Conservation (phyloP, 495 filamentous ascomycete species). For the Xylaria nigripes region DNA sequence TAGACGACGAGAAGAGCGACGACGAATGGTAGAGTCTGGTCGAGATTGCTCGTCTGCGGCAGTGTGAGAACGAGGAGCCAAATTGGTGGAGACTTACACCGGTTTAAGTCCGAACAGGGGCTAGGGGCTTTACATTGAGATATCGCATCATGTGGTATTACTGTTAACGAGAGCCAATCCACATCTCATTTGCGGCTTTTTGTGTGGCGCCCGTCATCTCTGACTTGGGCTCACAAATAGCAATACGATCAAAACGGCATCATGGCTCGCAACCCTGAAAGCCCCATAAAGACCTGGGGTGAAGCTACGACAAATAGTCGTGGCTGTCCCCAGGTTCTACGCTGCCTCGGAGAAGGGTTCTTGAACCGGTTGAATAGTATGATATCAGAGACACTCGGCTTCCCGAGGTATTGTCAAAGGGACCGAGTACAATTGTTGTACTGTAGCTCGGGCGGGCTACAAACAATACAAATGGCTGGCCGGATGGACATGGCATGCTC, state of each 20-base stretch:
- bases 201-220: neutral
- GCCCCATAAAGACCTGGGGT: neutral
- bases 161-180: neutral
- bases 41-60: conserved; percentile 8
- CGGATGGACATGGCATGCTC: neutral
- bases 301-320: neutral
- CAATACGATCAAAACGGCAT: neutral
- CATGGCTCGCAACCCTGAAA: neutral
- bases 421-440: no score
- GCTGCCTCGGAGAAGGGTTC: neutral
- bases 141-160: neutral
- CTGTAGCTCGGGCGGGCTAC: neutral
- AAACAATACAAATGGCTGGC: neutral
- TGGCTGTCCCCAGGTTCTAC: neutral
- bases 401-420: neutral
- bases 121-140: neutral
- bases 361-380: neutral
- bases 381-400: neutral
- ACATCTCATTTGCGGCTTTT: neutral
- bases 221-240: neutral
- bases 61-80: conserved; percentile 3
- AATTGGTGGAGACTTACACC: conserved; percentile 10
- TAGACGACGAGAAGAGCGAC: conserved; percentile 73
- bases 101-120: neutral
- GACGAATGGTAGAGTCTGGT: conserved; percentile 60